A percentile compares a stretch with the other conserved stretches of the same genome.
These are phyloP conservation scores for Phaeomoniella chlamydospora DNA, from an alignment of 2,329 filamentous ascomycete genomes.

Conservation along the genomic window DNA sequence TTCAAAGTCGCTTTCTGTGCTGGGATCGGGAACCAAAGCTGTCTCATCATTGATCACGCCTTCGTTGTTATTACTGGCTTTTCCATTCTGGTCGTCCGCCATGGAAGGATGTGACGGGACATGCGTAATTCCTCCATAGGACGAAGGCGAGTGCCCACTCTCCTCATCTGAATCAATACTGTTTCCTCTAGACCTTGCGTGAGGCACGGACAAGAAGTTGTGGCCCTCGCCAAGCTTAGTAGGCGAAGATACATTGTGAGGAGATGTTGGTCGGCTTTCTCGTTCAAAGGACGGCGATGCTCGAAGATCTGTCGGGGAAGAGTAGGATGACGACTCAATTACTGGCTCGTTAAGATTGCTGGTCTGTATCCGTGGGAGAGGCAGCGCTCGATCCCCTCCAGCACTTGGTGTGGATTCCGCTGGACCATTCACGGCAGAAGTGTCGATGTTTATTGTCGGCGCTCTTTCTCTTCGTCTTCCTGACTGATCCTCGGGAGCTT, in stretches of 20 bases:
- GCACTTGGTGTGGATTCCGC: slow-evolving; percentile 18
- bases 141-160: slow-evolving; percentile 32
- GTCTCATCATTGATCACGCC: slow-evolving; percentile 45
- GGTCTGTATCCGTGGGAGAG: slow-evolving; percentile 22
- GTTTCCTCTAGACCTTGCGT: slow-evolving; percentile 46
- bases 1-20: slow-evolving; percentile 55
- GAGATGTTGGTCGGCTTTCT: slow-evolving; percentile 49
- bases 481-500: slow-evolving; percentile 1
- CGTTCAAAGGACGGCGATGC: slow-evolving; percentile 43
- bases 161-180: slow-evolving; percentile 49
- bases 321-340: slow-evolving; percentile 1
- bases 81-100: slow-evolving; percentile 18
- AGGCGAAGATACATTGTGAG: slow-evolving; percentile 54
- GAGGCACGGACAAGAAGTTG: slow-evolving; percentile 50
- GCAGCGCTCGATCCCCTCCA: slow-evolving; percentile 19
- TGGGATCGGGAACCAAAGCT: slow-evolving; percentile 54
- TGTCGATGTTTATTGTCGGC: slow-evolving; percentile 41
- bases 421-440: slow-evolving; percentile 32
- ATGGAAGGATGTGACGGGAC: slow-evolving; percentile 27
- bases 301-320: slow-evolving; percentile 34
- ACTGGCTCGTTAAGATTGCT: slow-evolving; percentile 17
- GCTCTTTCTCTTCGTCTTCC: slow-evolving; percentile 20
- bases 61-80: slow-evolving; percentile 27
- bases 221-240: slow-evolving; percentile 33
- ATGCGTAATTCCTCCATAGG: slow-evolving; percentile 39